These are phyloP conservation scores for Persicaria tinctoria DNA, from an alignment of 148 eudicot species.

Conservation along the genomic window DNA sequence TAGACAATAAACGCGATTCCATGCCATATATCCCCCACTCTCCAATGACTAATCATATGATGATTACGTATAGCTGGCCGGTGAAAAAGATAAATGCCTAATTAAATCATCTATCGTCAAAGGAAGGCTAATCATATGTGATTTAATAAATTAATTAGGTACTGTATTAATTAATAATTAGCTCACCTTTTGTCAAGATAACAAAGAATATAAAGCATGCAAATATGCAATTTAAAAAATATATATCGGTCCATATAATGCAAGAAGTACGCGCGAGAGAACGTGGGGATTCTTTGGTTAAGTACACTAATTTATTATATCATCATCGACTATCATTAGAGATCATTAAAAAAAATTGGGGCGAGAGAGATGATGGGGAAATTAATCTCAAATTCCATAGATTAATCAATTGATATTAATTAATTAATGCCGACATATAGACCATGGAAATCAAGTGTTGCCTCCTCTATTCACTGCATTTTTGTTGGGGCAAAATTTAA, in stretches of 20 bases:
- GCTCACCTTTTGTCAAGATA: slow-evolving; percentile 4
- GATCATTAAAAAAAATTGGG: neutral
- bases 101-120: slow-evolving; percentile 1
- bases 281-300: slow-evolving; percentile 6
- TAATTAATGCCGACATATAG: slow-evolving; percentile 9
- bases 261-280: slow-evolving; percentile 9
- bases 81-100: neutral
- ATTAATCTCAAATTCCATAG: neutral
- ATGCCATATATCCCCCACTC: too few species aligned
- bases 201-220: neutral
- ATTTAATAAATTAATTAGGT: neutral
- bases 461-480: neutral
- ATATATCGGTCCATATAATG: neutral
- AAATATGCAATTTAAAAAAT: neutral
- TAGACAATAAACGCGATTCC: too few species aligned
- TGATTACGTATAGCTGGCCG: neutral
- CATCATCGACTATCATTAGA: neutral
- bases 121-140: neutral
- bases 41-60: too few species aligned
- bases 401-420: neutral
- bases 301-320: slow-evolving; percentile 6
- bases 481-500: too few species aligned
- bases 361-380: slow-evolving; percentile 9
- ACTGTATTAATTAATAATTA: neutral
- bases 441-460: slow-evolving; percentile 8